These are phyloP conservation scores for Herpetomonas samuelpessoai DNA, from an alignment of 208 protist genomes.

Conservation along the genomic window DNA sequence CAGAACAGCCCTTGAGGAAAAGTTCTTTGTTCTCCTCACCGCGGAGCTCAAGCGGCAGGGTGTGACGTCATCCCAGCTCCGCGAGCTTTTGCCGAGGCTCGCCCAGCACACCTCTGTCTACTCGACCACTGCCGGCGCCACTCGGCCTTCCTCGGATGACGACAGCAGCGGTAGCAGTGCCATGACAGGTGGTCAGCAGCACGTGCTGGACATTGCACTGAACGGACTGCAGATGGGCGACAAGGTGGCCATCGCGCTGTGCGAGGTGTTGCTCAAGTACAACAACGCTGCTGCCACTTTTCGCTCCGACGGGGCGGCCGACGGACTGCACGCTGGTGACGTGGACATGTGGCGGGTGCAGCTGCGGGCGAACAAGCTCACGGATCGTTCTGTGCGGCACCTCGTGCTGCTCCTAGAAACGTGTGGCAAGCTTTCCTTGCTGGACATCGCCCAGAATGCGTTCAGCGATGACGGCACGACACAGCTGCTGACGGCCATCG, in stretches of 20 bases:
- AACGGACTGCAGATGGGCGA: conserved; percentile 33
- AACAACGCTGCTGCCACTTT: conserved; percentile 7
- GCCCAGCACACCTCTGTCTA: neutral
- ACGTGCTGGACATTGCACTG: conserved; percentile 26
- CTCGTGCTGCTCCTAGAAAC: conserved; percentile 41
- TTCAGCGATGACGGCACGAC: conserved; percentile 21
- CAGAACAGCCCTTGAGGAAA: conserved; percentile 13
- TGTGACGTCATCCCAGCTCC: conserved; percentile 22
- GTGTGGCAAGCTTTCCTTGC: conserved; percentile 28
- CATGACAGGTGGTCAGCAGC: conserved; percentile 1
- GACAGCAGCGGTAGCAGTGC: conserved; percentile 5
- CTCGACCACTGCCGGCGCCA: neutral
- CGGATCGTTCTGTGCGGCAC: conserved; percentile 43
- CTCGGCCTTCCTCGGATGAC: conserved; percentile 1
- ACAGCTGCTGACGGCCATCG: conserved; percentile 20
- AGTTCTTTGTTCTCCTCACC: conserved; percentile 25
- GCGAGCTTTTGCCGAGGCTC: neutral
- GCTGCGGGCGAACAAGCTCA: conserved; percentile 40
- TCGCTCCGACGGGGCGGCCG: conserved; percentile 5
- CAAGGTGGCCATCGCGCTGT: conserved; percentile 48
- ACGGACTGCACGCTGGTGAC: conserved; percentile 6
- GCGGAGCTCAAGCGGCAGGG: conserved; percentile 63
- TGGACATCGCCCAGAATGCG: conserved; percentile 34
- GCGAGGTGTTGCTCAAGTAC: conserved; percentile 58
- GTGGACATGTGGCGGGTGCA: conserved; percentile 29